Conservation (phyloP, 129 eudicot species). For the Pseudognaphalium luteoalbum region DNA sequence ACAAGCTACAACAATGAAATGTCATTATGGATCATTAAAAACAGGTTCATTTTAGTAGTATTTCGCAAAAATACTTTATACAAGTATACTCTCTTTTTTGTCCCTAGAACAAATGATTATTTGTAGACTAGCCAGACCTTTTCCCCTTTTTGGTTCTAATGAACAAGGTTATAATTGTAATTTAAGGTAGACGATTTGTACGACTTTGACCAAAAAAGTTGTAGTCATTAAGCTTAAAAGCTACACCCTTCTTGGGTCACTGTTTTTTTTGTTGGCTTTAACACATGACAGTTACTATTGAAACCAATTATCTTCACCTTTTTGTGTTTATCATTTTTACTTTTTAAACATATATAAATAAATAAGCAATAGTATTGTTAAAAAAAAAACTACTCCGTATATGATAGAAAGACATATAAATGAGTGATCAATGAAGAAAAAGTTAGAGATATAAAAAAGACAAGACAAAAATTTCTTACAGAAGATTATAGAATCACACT, state of each 20-base stretch:
- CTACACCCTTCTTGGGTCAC: slow-evolving; percentile 35
- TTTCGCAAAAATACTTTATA: neutral
- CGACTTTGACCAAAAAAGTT: slow-evolving; percentile 45
- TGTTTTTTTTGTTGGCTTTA: slow-evolving; percentile 27
- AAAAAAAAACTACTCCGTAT: too few species aligned
- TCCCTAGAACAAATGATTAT: slow-evolving; percentile 20
- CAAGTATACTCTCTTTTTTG: slow-evolving; percentile 2
- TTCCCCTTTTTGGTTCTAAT: slow-evolving; percentile 2
- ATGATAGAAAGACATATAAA: too few species aligned
- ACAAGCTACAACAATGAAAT: too few species aligned
- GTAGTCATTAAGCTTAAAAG: slow-evolving; percentile 40
- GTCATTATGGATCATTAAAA: too few species aligned
- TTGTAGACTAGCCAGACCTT: slow-evolving; percentile 19
- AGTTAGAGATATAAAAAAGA: too few species aligned
- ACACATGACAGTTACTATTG: slow-evolving; percentile 37
- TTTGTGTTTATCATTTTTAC: slow-evolving; percentile 19
- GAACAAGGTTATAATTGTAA: slow-evolving; percentile 30
- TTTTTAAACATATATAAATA: neutral
- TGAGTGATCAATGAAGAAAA: too few species aligned
- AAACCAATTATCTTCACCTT: slow-evolving; percentile 28
- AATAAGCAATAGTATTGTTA: neutral
- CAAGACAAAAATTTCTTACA: too few species aligned
- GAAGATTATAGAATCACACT: too few species aligned
- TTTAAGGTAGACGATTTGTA: slow-evolving; percentile 38
- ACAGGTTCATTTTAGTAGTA: neutral